Evolutionary conservation across 441 rosid species (phyloP).

Genomic region (Aleurites moluccanus): DNA sequence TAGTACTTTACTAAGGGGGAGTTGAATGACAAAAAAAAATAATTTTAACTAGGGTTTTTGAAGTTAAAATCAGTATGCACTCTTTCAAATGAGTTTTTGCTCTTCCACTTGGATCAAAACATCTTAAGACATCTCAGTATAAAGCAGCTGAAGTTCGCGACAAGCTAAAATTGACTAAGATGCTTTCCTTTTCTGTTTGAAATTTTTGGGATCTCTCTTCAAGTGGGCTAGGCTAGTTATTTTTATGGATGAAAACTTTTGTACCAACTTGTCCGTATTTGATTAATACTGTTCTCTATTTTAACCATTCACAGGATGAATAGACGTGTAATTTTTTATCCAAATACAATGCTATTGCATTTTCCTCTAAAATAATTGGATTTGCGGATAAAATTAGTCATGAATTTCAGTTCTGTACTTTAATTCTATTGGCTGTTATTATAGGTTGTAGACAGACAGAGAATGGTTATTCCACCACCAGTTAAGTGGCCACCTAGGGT

Average conservation of each 20-base stretch:
- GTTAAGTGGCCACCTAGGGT: slow-evolving; percentile 60
- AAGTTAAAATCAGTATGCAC: not conserved
- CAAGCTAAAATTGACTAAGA: no score
- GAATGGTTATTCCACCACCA: slow-evolving; percentile 87
- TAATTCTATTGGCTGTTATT: not conserved
- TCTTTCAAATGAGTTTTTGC: not conserved
- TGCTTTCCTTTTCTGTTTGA: not conserved
- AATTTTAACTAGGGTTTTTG: not conserved
- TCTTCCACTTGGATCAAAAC: not conserved
- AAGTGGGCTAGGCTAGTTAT: not conserved
- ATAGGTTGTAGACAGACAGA: slow-evolving; percentile 14
- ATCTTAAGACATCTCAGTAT: not conserved
- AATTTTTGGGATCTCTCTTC: not conserved
- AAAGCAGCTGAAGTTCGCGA: no score
- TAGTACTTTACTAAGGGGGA: not conserved
- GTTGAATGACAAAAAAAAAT: not conserved
- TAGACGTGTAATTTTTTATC: not conserved
- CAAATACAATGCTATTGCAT: not conserved
- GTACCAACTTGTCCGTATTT: not conserved
- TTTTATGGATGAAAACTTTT: not conserved
- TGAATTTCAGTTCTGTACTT: not conserved
- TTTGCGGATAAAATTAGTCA: not conserved
- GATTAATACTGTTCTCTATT: not conserved
- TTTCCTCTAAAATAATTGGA: not conserved
- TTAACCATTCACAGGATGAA: not conserved